These are phyloP conservation scores for Xylariaceae sp. DNA, from an alignment of 2,329 filamentous ascomycete genomes.

Conservation along the genomic window DNA sequence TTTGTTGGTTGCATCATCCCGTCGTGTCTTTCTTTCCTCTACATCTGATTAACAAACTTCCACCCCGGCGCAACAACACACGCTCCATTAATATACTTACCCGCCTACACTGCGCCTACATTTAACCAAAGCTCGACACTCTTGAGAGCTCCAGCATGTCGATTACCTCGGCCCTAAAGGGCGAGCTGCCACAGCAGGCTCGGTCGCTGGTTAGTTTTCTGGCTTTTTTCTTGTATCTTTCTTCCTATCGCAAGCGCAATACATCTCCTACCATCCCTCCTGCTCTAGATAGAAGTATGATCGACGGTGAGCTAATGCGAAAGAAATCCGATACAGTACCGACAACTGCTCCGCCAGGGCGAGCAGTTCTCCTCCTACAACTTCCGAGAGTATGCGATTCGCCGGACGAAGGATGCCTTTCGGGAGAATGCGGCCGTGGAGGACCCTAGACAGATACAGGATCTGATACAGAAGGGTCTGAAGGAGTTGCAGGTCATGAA, in stretches of 20 bases:
- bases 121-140: too few relatives aligned
- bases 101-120: too few relatives aligned
- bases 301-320: background rate
- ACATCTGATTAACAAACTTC: too few relatives aligned
- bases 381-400: slow-evolving; percentile 93
- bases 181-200: slow-evolving; percentile 54
- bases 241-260: slow-evolving; percentile 5
- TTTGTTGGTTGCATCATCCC: too few relatives aligned
- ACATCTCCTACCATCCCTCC: background rate
- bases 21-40: too few relatives aligned
- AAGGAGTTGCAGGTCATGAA: slow-evolving; percentile 86
- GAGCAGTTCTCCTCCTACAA: slow-evolving; percentile 91
- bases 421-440: slow-evolving; percentile 69
- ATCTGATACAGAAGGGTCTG: slow-evolving; percentile 82
- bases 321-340: slow-evolving; percentile 59
- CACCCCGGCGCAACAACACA: too few relatives aligned
- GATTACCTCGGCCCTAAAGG: slow-evolving; percentile 39
- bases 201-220: slow-evolving; percentile 48
- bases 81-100: too few relatives aligned
- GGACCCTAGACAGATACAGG: slow-evolving; percentile 76
- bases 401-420: slow-evolving; percentile 87
- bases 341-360: slow-evolving; percentile 82
- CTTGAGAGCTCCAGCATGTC: slow-evolving; percentile 31
- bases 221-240: background rate
- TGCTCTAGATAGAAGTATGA: background rate